Percentiles rank a stretch among this genome's conserved stretches.
Conservation (phyloP, 2,329 filamentous ascomycete genomes). For the Pseudonectria buxi region DNA sequence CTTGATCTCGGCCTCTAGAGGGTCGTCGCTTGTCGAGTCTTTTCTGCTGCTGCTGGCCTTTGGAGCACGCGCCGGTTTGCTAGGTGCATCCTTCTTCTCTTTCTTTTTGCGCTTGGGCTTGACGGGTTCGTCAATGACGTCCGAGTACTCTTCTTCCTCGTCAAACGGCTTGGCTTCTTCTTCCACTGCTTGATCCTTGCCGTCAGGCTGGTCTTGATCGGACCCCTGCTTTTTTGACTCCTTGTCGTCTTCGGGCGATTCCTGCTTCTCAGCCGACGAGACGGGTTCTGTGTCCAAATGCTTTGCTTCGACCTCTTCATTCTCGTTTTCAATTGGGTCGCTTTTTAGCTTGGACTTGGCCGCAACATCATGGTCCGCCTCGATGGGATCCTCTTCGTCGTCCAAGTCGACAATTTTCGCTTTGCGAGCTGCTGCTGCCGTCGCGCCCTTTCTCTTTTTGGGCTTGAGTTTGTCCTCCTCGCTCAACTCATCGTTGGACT, state of each 20-base stretch:
- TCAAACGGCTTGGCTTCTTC: constrained; percentile 16
- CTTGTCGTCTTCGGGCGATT: constrained; percentile 3
- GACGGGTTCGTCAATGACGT: constrained; percentile 66
- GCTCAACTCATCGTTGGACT: constrained; percentile 18
- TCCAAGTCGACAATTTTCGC: constrained; percentile 21
- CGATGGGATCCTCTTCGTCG: constrained; percentile 16
- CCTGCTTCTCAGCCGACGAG: constrained; percentile 1
- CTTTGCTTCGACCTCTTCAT: constrained; percentile 1
- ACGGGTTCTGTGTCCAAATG: not conserved
- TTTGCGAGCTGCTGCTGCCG: constrained; percentile 5
- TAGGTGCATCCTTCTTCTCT: constrained; percentile 24
- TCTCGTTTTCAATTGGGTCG: constrained; percentile 2
- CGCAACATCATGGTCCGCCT: constrained; percentile 11
- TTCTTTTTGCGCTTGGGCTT: constrained; percentile 53
- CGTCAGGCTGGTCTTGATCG: constrained; percentile 4
- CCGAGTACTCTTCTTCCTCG: constrained; percentile 35
- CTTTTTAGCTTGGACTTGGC: constrained; percentile 6
- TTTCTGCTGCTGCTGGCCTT: constrained; percentile 25
- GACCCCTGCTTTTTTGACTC: constrained; percentile 13
- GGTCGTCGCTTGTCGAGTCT: constrained; percentile 36
- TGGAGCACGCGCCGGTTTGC: constrained; percentile 20
- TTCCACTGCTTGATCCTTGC: constrained; percentile 7
- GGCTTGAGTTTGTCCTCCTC: constrained; percentile 19
- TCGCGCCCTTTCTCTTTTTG: constrained; percentile 9
- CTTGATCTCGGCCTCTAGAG: constrained; percentile 76